Conservation (phyloP, 768 basidiomycete genomes). For the Lactarius pseudohatsudake region DNA sequence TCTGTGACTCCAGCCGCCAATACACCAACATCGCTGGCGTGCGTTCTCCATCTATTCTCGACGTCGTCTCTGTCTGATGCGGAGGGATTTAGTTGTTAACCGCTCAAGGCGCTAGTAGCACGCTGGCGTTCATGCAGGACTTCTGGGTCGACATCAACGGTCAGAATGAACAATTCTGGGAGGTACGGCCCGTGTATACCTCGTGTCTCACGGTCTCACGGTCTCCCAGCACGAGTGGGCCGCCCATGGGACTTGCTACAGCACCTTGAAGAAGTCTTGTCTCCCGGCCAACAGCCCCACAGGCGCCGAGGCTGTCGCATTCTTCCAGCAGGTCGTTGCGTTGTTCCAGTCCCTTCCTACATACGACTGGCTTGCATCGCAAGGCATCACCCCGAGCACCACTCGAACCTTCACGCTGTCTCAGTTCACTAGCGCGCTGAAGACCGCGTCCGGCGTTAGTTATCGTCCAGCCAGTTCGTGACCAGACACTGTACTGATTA, state of each 20-base stretch:
- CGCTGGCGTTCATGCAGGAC: slow-evolving; percentile 59
- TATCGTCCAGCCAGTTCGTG: slow-evolving; percentile 15
- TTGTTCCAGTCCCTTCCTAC: slow-evolving; percentile 72
- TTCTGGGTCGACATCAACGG: slow-evolving; percentile 65
- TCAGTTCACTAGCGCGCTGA: slow-evolving; percentile 53
- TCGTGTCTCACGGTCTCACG: slow-evolving; percentile 1
- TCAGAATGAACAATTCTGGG: slow-evolving; percentile 64
- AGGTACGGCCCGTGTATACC: slow-evolving; percentile 41
- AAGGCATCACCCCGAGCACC: slow-evolving; percentile 72
- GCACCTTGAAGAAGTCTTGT: slow-evolving; percentile 59
- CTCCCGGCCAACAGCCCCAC: slow-evolving; percentile 56
- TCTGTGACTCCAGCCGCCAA: slow-evolving; percentile 44
- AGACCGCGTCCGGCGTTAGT: slow-evolving; percentile 51
- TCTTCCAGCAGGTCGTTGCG: slow-evolving; percentile 58
- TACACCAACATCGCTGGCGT: slow-evolving; percentile 48
- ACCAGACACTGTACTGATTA: neutral
- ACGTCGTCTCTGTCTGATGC: slow-evolving; percentile 2
- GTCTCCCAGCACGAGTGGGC: slow-evolving; percentile 59
- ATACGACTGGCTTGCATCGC: slow-evolving; percentile 64
- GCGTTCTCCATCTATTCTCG: neutral
- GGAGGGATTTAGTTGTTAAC: slow-evolving; percentile 47
- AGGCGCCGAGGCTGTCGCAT: slow-evolving; percentile 72
- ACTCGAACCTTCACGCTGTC: slow-evolving; percentile 57
- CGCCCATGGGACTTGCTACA: slow-evolving; percentile 61
- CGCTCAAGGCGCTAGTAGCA: slow-evolving; percentile 56